Conservation (phyloP, 2,329 filamentous ascomycete species). For the Didymella exigua region DNA sequence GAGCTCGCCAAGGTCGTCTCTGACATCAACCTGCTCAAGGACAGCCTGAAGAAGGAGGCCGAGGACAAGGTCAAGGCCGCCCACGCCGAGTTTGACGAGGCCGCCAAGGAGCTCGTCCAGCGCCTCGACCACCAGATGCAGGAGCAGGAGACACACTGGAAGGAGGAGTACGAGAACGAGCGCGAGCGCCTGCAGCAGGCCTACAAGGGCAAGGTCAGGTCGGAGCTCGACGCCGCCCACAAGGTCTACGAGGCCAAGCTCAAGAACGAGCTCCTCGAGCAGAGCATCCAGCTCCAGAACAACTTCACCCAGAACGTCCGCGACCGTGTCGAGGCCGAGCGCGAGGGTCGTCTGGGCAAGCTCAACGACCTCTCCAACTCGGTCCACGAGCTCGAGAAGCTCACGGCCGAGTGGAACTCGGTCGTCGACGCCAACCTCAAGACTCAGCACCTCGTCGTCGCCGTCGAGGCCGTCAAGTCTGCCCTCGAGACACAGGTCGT, state of each 20-base stretch:
- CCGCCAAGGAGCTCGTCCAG: slow-evolving; percentile 83
- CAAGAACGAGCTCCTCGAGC: slow-evolving; percentile 85
- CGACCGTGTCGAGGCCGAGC: slow-evolving; percentile 84
- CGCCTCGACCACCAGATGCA: slow-evolving; percentile 85
- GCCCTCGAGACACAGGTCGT: slow-evolving; percentile 76
- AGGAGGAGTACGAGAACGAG: slow-evolving; percentile 86
- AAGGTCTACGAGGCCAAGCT: slow-evolving; percentile 82
- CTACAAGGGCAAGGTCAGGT: slow-evolving; percentile 80
- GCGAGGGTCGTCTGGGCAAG: slow-evolving; percentile 83
- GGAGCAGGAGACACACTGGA: slow-evolving; percentile 80
- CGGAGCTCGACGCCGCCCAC: slow-evolving; percentile 78
- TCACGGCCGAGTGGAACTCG: slow-evolving; percentile 87
- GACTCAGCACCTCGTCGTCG: slow-evolving; percentile 95
- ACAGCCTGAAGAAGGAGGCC: slow-evolving; percentile 70
- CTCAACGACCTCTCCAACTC: slow-evolving; percentile 78
- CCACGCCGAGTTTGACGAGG: slow-evolving; percentile 81
- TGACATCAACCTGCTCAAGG: slow-evolving; percentile 77
- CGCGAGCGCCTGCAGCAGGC: slow-evolving; percentile 76
- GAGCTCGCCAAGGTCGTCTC: slow-evolving; percentile 78
- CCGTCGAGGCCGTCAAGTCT: slow-evolving; percentile 88
- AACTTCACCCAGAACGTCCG: slow-evolving; percentile 80
- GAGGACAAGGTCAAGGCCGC: slow-evolving; percentile 74
- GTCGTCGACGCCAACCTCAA: slow-evolving; percentile 89
- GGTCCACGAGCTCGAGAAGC: slow-evolving; percentile 82
- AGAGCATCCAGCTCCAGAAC: slow-evolving; percentile 86